Evolutionary conservation across 2,329 filamentous ascomycete species (phyloP), one percentile per base, ranked within the genome.

Genomic region (Escovopsis sp.): DNA sequence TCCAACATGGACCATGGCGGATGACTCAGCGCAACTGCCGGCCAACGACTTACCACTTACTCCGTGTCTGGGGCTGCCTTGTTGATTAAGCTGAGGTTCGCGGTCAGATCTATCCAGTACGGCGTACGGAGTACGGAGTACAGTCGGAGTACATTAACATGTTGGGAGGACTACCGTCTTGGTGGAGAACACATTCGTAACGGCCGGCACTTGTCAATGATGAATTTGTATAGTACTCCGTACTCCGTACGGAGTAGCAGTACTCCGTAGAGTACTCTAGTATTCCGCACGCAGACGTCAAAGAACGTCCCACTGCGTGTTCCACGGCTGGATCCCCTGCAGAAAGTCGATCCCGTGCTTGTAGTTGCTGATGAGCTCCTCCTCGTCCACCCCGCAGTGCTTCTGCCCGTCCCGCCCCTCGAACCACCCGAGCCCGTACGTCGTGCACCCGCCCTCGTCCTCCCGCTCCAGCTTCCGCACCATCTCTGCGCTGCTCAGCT

Each of bases 401-500:
- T 74, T 73, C 58, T 80, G 70, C 4, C 79, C 77, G 58, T 89
- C 84, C 15, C 82, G 65, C 0, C 84, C 84, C 35, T 65, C 63
- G 53, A 87, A 87, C 82, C 82, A 87, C 1, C 84, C 84, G 32
- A 88, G 59, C 1, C 80, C 82, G 58, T 88, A 89, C 35, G 68
- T 77, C 63, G 72, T 70, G n/a, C 9, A 57, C 26, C 7, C 26
- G 18, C 15, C 40, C 28, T 30, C 28, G 6, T 30, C 28, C 28
- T 30, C 28, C 28, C 6, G 2, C 46, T 75, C 73, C 33, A 88
- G 65, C 55, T 69, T 68, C 43, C 60, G 59, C 48, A 72, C 74
- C 76, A 85, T 83, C 55, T 76, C 62, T 12, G 66, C 62, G 42
- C 72, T 75, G 49, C 68, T 72, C 40, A 79, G 61, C 60, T 75